These are phyloP conservation scores for Elymus sibiricus DNA, from an alignment of 176 grass and related monocot genomes.

Conservation along the genomic window DNA sequence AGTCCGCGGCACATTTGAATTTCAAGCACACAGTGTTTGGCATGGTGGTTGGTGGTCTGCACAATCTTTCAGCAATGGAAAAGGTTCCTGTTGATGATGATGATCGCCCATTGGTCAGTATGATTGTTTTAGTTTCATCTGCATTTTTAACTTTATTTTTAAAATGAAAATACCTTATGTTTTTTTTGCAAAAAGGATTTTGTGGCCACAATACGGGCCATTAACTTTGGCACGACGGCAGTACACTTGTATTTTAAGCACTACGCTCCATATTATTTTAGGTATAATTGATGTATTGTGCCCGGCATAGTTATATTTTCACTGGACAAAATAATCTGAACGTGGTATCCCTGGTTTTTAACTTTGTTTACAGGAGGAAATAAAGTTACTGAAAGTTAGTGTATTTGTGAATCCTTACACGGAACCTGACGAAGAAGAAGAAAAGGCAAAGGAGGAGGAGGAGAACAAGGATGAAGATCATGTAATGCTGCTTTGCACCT, in stretches of 20 bases:
- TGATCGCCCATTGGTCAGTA: conserved; percentile 88
- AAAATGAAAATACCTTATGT: not conserved
- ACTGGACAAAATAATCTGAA: not conserved
- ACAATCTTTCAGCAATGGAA: conserved; percentile 80
- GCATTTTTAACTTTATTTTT: not conserved
- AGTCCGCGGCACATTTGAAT: conserved; percentile 89
- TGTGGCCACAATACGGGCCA: not conserved
- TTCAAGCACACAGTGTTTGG: conserved; percentile 97
- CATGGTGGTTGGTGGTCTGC: conserved; percentile 93
- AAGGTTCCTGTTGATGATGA: conserved; percentile 93
- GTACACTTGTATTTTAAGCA: not conserved
- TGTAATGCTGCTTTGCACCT: conserved; percentile 44
- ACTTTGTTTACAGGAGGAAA: conserved; percentile 71
- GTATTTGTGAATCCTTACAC: conserved; percentile 91
- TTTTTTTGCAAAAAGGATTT: not conserved
- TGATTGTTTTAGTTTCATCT: not conserved
- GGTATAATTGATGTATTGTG: not conserved
- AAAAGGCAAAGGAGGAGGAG: conserved; percentile 67
- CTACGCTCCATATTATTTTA: not conserved
- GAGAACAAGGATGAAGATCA: conserved; percentile 76
- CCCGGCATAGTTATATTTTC: not conserved
- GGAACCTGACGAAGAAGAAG: conserved; percentile 89
- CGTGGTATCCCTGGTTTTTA: not conserved
- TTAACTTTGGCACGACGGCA: not conserved
- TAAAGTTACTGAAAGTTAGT: conserved; percentile 76